Conservation (phyloP, 108 stramenopile genomes). For the Chaetoceros tenuissimus region DNA sequence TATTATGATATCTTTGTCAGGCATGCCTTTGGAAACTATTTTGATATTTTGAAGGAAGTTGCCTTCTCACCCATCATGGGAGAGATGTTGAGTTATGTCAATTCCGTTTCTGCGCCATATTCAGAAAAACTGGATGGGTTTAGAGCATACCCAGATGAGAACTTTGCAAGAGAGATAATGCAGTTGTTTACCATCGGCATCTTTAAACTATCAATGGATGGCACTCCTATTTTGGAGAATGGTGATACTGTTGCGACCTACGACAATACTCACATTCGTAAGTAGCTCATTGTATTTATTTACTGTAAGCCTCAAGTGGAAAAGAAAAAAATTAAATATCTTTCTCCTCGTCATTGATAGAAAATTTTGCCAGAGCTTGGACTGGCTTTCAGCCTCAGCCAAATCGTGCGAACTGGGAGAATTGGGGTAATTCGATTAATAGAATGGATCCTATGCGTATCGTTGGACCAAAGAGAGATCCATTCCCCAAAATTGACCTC, state of each 20-base stretch:
- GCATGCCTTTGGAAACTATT: conserved; percentile 62
- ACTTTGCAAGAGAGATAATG: conserved; percentile 49
- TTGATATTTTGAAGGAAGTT: conserved; percentile 49
- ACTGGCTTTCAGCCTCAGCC: conserved; percentile 14
- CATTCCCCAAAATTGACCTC: conserved; percentile 29
- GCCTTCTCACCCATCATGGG: conserved; percentile 43
- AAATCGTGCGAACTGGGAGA: conserved; percentile 1
- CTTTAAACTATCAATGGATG: conserved; percentile 35
- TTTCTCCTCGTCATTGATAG: no score
- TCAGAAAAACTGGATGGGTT: neutral
- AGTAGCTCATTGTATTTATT: no score
- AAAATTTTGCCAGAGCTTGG: conserved; percentile 27
- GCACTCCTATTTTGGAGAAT: conserved; percentile 23
- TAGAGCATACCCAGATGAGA: conserved; percentile 4
- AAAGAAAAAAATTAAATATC: no score
- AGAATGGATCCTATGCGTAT: conserved; percentile 23
- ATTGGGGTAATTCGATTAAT: neutral
- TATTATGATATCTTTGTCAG: conserved; percentile 74
- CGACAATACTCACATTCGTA: conserved; percentile 32
- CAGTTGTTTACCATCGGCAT: conserved; percentile 54
- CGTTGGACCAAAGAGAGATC: conserved; percentile 23
- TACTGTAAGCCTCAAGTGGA: no score
- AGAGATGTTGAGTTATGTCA: conserved; percentile 20
- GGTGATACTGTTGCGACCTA: conserved; percentile 28
- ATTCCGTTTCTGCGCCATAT: conserved; percentile 4